These are phyloP conservation scores for Hydrangea macrophylla DNA, from an alignment of 148 eudicot species.

Conservation along the genomic window DNA sequence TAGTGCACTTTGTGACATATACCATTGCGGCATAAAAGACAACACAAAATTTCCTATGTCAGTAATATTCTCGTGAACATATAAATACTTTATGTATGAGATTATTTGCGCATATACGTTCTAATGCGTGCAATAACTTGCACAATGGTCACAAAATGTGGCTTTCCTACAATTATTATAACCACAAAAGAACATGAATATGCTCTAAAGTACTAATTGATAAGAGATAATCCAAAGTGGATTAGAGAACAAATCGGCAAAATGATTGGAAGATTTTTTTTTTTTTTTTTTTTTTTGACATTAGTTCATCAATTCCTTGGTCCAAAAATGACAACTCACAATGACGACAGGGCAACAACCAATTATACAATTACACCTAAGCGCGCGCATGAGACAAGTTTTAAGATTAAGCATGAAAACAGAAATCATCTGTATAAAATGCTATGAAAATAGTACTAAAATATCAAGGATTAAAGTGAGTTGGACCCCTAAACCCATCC, in stretches of 20 bases:
- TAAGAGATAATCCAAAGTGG: constrained; percentile 27
- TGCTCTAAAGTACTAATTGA: constrained; percentile 14
- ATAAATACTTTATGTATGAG: neutral
- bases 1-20: too few relatives aligned
- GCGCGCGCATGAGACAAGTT: neutral
- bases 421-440: too few relatives aligned
- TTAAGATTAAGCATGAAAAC: too few relatives aligned
- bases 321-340: neutral
- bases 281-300: too few relatives aligned
- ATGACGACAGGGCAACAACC: constrained; percentile 18
- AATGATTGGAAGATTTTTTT: neutral
- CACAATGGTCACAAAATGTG: too few relatives aligned
- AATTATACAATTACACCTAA: constrained; percentile 23
- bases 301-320: neutral
- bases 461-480: too few relatives aligned
- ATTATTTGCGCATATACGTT: neutral
- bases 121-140: too few relatives aligned
- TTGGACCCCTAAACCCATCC: too few relatives aligned
- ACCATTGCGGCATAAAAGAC: too few relatives aligned
- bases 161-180: too few relatives aligned
- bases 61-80: neutral
- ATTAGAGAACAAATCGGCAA: constrained; percentile 26
- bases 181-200: neutral
- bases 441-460: too few relatives aligned
- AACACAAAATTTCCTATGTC: neutral